A percentile compares a stretch with the other conserved stretches of the same genome.
Conservation (phyloP, 2,329 filamentous ascomycete species). For the Penicillium decumbens region DNA sequence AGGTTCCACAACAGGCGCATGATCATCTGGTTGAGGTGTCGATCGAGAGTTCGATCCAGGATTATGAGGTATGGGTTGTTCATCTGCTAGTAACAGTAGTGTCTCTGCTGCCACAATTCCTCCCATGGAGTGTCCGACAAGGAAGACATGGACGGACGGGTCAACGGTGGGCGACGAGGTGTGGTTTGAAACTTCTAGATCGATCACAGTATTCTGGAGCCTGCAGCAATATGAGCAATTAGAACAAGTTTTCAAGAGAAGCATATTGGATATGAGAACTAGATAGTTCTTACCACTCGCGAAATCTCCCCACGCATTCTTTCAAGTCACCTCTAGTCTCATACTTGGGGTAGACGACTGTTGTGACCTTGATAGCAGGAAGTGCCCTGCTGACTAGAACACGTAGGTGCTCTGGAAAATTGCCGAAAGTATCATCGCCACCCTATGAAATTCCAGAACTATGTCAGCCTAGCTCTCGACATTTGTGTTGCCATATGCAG, state of each 20-base stretch:
- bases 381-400: conserved; percentile 42
- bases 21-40: conserved; percentile 9
- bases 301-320: conserved; percentile 43
- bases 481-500: not conserved
- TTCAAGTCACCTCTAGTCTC: conserved; percentile 48
- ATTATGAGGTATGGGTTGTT: conserved; percentile 48
- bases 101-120: conserved; percentile 93
- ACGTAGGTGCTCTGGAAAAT: conserved; percentile 44
- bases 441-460: conserved; percentile 32
- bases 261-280: not conserved
- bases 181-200: conserved; percentile 77
- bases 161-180: conserved; percentile 82
- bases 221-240: conserved; percentile 40
- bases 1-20: conserved; percentile 25
- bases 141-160: conserved; percentile 73
- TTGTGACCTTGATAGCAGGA: conserved; percentile 40
- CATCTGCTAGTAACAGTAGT: conserved; percentile 67
- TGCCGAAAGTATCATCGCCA: conserved; percentile 47
- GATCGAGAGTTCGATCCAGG: conserved; percentile 26
- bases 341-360: conserved; percentile 47
- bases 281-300: conserved; percentile 43
- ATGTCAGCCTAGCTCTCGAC: not conserved
- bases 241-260: not conserved
- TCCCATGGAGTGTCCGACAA: conserved; percentile 85
- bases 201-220: conserved; percentile 89